phyloP scores from a whole-genome alignment of 805 yeast species.

The Candida ovalis region DNA sequence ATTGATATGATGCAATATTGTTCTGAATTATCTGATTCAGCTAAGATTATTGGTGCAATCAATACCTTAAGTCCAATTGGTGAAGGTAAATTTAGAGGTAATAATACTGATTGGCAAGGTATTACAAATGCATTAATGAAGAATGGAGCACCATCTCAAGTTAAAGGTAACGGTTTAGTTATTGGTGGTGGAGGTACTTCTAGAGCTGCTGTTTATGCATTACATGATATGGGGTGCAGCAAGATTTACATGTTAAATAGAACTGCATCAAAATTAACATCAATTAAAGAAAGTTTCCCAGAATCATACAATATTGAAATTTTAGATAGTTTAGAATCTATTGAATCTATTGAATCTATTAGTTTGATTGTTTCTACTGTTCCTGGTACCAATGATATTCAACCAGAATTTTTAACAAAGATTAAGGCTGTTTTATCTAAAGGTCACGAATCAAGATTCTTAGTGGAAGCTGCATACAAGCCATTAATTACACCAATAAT shows the following conservation, averaged over 20 bases:
- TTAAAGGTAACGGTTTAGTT: constrained; percentile 59
- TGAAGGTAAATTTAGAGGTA: constrained; percentile 57
- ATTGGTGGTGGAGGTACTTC: constrained; percentile 98
- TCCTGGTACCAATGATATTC: constrained; percentile 77
- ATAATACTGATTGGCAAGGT: constrained; percentile 96
- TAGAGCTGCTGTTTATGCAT: constrained; percentile 88
- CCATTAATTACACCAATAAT: constrained; percentile 85
- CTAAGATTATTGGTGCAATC: constrained; percentile 84
- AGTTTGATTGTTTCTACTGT: constrained; percentile 72
- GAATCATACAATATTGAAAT: constrained; percentile 51
- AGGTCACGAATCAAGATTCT: constrained; percentile 48
- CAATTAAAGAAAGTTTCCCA: constrained; percentile 60
- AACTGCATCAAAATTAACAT: constrained; percentile 60
- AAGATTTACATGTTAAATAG: constrained; percentile 80
- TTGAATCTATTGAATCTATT: constrained; percentile 42
- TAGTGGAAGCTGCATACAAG: constrained; percentile 93
- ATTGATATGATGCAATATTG: constrained; percentile 69
- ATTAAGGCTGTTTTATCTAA: constrained; percentile 45
- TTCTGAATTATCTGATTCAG: constrained; percentile 69
- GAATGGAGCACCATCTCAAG: constrained; percentile 53
- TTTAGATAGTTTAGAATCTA: constrained; percentile 46
- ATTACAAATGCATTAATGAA: constrained; percentile 62
- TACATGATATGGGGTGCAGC: constrained; percentile 71
- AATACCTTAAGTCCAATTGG: constrained; percentile 73
- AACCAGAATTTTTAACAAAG: constrained; percentile 42